phyloP scores from a whole-genome alignment of 495 filamentous ascomycete genomes.

The Hyphodiscus hymeniophilus region DNA sequence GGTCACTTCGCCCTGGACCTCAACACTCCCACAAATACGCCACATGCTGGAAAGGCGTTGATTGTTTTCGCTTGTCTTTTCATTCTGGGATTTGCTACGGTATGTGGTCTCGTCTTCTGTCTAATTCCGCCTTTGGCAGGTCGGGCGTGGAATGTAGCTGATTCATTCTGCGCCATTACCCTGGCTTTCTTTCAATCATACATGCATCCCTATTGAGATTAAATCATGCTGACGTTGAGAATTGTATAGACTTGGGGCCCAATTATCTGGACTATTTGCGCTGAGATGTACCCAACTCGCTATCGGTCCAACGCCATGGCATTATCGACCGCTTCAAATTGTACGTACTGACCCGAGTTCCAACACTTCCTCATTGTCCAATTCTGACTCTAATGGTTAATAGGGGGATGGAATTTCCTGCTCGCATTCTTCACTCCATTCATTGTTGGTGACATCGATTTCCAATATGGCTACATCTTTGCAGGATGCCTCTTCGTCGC shows the following conservation, averaged over 20 bases:
- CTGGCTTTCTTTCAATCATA: too few relatives aligned
- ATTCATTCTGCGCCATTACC: too few relatives aligned
- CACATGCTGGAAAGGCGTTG: constrained; percentile 52
- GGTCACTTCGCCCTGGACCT: constrained; percentile 46
- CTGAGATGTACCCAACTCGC: constrained; percentile 45
- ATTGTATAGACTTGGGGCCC: constrained; percentile 47
- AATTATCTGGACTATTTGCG: constrained; percentile 70
- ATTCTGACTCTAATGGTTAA: too few relatives aligned
- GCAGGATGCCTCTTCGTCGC: constrained; percentile 56
- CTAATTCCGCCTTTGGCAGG: too few relatives aligned
- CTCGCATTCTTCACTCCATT: constrained; percentile 78
- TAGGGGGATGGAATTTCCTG: constrained; percentile 58
- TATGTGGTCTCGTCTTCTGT: neutral
- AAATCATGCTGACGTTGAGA: too few relatives aligned
- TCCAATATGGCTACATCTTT: constrained; percentile 73
- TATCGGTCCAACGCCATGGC: constrained; percentile 13
- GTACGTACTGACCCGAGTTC: too few relatives aligned
- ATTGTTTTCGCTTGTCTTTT: constrained; percentile 79
- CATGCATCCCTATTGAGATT: too few relatives aligned
- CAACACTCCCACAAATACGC: constrained; percentile 40
- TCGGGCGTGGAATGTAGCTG: too few relatives aligned
- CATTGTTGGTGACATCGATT: constrained; percentile 58
- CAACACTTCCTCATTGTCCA: too few relatives aligned
- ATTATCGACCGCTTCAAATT: constrained; percentile 34
- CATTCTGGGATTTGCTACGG: constrained; percentile 48